Evolutionary conservation across 345 rosid genomes (phyloP).

Genomic region (Sisymbrium altissimum): DNA sequence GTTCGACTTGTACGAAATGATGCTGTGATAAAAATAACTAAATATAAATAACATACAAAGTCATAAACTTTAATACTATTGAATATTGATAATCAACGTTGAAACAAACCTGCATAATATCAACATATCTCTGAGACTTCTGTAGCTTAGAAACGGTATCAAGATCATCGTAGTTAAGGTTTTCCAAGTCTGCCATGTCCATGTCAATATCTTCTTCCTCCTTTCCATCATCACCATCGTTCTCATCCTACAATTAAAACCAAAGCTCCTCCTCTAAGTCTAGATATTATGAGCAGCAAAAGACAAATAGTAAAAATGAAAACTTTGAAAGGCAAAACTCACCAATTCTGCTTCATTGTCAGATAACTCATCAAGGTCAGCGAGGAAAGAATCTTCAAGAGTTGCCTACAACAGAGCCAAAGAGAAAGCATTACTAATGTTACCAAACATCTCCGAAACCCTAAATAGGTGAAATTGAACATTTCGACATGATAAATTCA

Average conservation of each 20-base stretch:
- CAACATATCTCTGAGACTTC: slow-evolving; percentile 72
- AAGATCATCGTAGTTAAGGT: slow-evolving; percentile 80
- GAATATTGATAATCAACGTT: background rate
- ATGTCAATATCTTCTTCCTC: slow-evolving; percentile 83
- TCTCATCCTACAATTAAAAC: slow-evolving; percentile 52
- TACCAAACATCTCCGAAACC: too few relatives aligned
- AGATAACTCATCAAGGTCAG: slow-evolving; percentile 93
- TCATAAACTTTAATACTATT: background rate
- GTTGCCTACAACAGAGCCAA: slow-evolving; percentile 53
- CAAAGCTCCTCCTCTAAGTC: background rate
- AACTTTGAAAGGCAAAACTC: slow-evolving; percentile 14
- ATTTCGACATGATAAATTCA: too few relatives aligned
- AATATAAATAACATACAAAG: background rate
- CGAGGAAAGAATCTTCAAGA: slow-evolving; percentile 89
- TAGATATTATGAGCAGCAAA: background rate
- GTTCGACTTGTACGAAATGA: background rate
- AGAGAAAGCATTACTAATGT: too few relatives aligned
- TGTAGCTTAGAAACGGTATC: slow-evolving; percentile 81
- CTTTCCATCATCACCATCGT: slow-evolving; percentile 50
- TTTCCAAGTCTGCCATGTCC: slow-evolving; percentile 71
- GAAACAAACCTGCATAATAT: slow-evolving; percentile 69
- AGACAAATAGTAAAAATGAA: background rate
- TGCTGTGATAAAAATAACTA: background rate
- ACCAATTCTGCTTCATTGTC: slow-evolving; percentile 81
- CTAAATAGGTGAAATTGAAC: too few relatives aligned